Conservation (phyloP, 2,329 filamentous ascomycete species). For the Ceratocystiopsis minuta region DNA sequence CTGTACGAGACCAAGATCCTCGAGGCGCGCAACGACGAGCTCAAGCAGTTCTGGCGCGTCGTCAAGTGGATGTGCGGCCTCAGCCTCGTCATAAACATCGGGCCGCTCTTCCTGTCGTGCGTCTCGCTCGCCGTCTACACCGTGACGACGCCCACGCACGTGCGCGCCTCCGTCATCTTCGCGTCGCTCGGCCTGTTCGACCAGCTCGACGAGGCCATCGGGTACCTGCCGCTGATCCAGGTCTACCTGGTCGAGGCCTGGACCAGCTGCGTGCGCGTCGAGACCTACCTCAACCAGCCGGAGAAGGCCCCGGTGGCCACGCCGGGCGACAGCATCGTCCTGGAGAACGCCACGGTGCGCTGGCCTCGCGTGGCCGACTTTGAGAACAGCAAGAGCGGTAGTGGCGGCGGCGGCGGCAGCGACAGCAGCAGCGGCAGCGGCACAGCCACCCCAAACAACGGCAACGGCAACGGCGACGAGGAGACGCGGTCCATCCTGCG, state of each 20-base stretch:
- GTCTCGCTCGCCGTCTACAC: constrained; percentile 17
- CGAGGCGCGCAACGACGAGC: constrained; percentile 17
- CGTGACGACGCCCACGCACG: constrained; percentile 14
- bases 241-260: constrained; percentile 19
- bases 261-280: constrained; percentile 18
- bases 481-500: constrained; percentile 16
- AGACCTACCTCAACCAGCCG: constrained; percentile 17
- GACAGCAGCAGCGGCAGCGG: not conserved
- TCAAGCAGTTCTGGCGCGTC: constrained; percentile 17
- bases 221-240: constrained; percentile 16
- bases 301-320: constrained; percentile 14
- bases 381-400: constrained; percentile 1
- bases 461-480: constrained; percentile 1
- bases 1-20: constrained; percentile 19
- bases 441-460: not conserved
- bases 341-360: constrained; percentile 16
- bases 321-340: constrained; percentile 12
- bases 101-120: constrained; percentile 17
- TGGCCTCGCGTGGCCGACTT: constrained; percentile 17
- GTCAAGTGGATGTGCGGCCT: constrained; percentile 15
- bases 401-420: not conserved
- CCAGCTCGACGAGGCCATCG: constrained; percentile 17
- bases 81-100: constrained; percentile 15
- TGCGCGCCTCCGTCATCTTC: constrained; percentile 19
- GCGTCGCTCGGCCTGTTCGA: constrained; percentile 19